Conservation (phyloP, 2,329 filamentous ascomycete species). For the Fusarium poae region DNA sequence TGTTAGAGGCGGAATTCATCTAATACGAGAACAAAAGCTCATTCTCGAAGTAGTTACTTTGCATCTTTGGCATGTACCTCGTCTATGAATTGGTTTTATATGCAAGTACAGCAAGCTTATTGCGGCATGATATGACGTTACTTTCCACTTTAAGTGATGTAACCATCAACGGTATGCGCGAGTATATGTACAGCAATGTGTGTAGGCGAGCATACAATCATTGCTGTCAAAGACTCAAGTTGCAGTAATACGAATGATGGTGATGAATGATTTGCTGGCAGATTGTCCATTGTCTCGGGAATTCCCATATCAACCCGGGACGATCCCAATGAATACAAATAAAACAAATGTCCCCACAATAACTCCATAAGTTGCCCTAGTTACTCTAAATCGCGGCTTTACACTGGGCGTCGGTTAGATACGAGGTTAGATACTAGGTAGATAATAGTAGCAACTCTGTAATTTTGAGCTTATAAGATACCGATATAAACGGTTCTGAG, state of each 20-base stretch:
- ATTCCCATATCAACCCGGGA: conserved; percentile 10
- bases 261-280: not conserved
- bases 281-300: conserved; percentile 6
- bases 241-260: not conserved
- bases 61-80: not conserved
- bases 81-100: conserved; percentile 7
- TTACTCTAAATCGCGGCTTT: too few relatives aligned
- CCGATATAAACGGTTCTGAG: not conserved
- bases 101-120: conserved; percentile 13
- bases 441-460: too few relatives aligned
- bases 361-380: too few relatives aligned
- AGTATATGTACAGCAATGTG: not conserved
- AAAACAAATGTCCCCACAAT: too few relatives aligned
- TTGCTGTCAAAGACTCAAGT: not conserved
- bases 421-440: too few relatives aligned
- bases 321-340: conserved; percentile 9
- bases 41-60: not conserved
- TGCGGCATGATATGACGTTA: conserved; percentile 26
- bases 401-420: too few relatives aligned
- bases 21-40: conserved; percentile 6
- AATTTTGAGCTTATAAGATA: not conserved
- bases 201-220: not conserved
- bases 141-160: conserved; percentile 27
- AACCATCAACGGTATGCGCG: not conserved
- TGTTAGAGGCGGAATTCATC: conserved; percentile 13